phyloP scores from a whole-genome alignment of 495 filamentous ascomycete species.

The Penicillium paradoxum region DNA sequence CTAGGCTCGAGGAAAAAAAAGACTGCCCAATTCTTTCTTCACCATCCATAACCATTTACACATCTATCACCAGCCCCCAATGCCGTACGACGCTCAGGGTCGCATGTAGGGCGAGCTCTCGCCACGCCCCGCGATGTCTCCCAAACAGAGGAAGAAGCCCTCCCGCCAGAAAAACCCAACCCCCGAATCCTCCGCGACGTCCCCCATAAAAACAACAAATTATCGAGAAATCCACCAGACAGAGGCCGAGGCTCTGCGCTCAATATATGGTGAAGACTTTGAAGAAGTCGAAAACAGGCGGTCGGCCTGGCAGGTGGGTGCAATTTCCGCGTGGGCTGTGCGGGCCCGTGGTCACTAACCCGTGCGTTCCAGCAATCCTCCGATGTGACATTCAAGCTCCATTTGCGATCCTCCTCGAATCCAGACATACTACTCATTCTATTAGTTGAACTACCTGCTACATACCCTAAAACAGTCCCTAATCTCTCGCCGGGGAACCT shows the following conservation, averaged over 20 bases:
- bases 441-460: slow-evolving; percentile 72
- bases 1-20: slow-evolving; percentile 8
- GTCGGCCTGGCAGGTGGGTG: slow-evolving; percentile 79
- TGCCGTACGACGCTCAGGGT: slow-evolving; percentile 15
- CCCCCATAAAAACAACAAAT: slow-evolving; percentile 47
- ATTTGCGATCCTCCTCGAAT: slow-evolving; percentile 65
- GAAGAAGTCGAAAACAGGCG: slow-evolving; percentile 63
- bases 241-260: slow-evolving; percentile 79
- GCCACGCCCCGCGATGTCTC: slow-evolving; percentile 47
- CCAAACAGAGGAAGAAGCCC: slow-evolving; percentile 43
- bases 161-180: slow-evolving; percentile 31
- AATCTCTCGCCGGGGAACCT: slow-evolving; percentile 62
- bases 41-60: slow-evolving; percentile 1
- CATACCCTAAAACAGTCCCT: slow-evolving; percentile 86
- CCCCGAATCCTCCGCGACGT: slow-evolving; percentile 26
- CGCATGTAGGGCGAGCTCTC: slow-evolving; percentile 32
- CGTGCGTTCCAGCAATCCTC: slow-evolving; percentile 54
- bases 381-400: slow-evolving; percentile 75
- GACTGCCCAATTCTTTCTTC: slow-evolving; percentile 6
- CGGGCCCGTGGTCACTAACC: not conserved
- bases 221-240: slow-evolving; percentile 82
- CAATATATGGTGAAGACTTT: slow-evolving; percentile 93
- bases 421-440: slow-evolving; percentile 59
- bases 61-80: slow-evolving; percentile 3
- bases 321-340: not conserved